Conservation (phyloP, 176 grass and related monocot genomes). For the Cymbopogon citratus region DNA sequence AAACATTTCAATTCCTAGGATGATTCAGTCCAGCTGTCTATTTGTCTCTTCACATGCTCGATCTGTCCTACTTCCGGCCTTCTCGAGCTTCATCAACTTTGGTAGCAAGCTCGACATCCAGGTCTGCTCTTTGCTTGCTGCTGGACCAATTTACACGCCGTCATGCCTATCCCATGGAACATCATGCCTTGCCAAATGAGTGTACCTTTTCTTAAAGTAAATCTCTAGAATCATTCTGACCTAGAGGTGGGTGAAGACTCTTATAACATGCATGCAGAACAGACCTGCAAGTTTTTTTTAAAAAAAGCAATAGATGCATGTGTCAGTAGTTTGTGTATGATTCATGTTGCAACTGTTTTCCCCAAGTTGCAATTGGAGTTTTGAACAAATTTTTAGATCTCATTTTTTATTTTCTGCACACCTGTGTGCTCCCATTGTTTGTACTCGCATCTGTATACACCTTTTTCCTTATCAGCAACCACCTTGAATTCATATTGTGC, state of each 20-base stretch:
- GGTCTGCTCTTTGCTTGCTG: neutral
- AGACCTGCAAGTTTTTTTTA: neutral
- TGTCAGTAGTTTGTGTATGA: no score
- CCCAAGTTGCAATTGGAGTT: no score
- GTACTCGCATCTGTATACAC: neutral
- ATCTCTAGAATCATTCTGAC: neutral
- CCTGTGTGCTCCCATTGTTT: neutral
- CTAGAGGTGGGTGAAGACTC: neutral
- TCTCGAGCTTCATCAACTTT: neutral
- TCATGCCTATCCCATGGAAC: neutral
- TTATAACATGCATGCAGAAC: neutral
- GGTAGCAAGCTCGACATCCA: neutral
- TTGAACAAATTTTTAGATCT: no score
- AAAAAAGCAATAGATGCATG: no score
- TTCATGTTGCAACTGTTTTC: no score
- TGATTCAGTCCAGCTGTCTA: neutral
- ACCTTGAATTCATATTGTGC: neutral
- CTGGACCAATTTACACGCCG: neutral
- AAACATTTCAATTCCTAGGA: neutral
- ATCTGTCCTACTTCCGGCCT: neutral
- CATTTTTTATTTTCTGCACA: neutral
- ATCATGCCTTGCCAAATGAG: rapidly evolving
- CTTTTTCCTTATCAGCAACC: neutral
- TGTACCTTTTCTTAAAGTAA: neutral
- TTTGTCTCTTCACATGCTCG: neutral